phyloP scores from a whole-genome alignment of 169 alveolate species.

The Plasmodium yoelii region DNA sequence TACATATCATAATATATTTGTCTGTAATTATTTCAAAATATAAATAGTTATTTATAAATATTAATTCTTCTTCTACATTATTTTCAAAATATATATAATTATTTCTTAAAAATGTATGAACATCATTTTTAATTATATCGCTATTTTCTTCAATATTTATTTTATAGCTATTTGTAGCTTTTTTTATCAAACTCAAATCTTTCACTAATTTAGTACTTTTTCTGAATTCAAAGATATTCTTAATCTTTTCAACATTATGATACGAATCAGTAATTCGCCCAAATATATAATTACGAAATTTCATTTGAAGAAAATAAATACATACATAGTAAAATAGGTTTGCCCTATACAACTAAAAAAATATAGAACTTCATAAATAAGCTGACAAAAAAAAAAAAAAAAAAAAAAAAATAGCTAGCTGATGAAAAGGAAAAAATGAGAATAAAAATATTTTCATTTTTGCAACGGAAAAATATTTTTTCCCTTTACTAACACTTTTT shows the following conservation, averaged over 20 bases:
- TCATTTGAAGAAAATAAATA: constrained; percentile 5
- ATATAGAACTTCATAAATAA: too few species aligned
- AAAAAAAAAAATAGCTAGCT: too few species aligned
- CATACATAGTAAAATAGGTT: not conserved
- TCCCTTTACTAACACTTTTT: too few species aligned
- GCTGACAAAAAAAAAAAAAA: too few species aligned
- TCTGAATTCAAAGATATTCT: constrained; percentile 6
- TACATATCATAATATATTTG: constrained; percentile 34
- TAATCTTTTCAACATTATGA: constrained; percentile 27
- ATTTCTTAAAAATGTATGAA: constrained; percentile 20
- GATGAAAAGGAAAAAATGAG: too few species aligned
- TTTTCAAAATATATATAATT: constrained; percentile 15
- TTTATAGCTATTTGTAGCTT: constrained; percentile 20
- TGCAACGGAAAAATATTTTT: too few species aligned
- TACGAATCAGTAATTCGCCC: constrained; percentile 39
- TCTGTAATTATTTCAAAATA: constrained; percentile 35
- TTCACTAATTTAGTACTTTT: constrained; percentile 1
- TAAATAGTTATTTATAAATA: constrained; percentile 24
- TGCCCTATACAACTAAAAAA: not conserved
- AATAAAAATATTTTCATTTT: too few species aligned
- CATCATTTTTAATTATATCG: constrained; percentile 29
- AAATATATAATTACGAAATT: constrained; percentile 19
- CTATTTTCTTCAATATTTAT: constrained; percentile 15
- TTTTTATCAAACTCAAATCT: constrained; percentile 3
- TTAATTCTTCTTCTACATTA: constrained; percentile 20